phyloP scores from a whole-genome alignment of 257 asterid species.

The Solanum raphanifolium region DNA sequence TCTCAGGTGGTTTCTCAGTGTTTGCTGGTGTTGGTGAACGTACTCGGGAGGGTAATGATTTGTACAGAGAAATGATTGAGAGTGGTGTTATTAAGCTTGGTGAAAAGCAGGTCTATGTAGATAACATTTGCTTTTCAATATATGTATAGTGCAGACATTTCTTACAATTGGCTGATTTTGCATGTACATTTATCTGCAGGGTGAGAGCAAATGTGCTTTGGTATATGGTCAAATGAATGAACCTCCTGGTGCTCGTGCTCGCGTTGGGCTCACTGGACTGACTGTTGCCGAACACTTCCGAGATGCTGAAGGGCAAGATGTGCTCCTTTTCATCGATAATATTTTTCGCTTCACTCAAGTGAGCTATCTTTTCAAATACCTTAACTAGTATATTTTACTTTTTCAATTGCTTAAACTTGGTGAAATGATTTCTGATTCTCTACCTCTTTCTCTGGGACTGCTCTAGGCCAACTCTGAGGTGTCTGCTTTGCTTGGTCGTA shows the following conservation, averaged over 20 bases:
- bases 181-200: neutral
- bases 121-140: neutral
- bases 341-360: conserved; percentile 18
- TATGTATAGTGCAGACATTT: neutral
- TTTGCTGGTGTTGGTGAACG: conserved; percentile 99
- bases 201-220: conserved; percentile 17
- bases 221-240: conserved; percentile 21
- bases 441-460: neutral
- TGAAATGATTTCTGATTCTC: neutral
- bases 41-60: conserved; percentile 70
- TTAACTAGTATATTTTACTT: neutral
- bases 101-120: conserved; percentile 40
- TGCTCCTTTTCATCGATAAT: conserved; percentile 17
- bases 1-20: conserved; percentile 94
- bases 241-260: conserved; percentile 18
- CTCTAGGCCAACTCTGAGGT: conserved; percentile 94
- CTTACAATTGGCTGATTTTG: neutral
- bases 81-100: conserved; percentile 56
- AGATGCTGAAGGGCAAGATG: conserved; percentile 21
- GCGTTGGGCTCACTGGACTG: conserved; percentile 12
- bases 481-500: conserved; percentile 98
- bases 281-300: conserved; percentile 19
- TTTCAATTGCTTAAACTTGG: neutral
- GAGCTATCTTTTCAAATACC: neutral
- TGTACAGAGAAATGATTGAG: conserved; percentile 10